Conservation (phyloP, 129 eudicot genomes). For the Flaveria trinervia region DNA sequence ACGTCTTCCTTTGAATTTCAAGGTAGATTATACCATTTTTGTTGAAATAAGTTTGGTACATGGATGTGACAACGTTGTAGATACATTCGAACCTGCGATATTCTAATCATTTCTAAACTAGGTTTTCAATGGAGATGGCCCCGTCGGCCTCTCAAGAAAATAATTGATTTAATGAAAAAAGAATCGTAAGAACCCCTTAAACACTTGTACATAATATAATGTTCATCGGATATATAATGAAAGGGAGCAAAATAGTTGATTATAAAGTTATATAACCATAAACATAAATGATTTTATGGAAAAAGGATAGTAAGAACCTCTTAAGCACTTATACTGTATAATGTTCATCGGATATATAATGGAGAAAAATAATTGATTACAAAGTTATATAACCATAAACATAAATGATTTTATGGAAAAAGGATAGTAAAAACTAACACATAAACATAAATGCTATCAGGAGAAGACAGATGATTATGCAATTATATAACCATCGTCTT, state of each 20-base stretch:
- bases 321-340: too few relatives aligned
- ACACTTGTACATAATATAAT: too few relatives aligned
- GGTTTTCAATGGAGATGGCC: background rate
- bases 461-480: too few relatives aligned
- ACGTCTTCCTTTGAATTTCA: constrained; percentile 8
- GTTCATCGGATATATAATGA: too few relatives aligned
- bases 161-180: background rate
- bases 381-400: too few relatives aligned
- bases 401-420: too few relatives aligned
- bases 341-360: too few relatives aligned
- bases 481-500: background rate
- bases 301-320: too few relatives aligned
- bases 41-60: constrained; percentile 7
- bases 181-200: background rate
- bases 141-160: background rate
- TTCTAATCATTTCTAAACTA: background rate
- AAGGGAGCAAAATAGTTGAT: too few relatives aligned
- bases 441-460: too few relatives aligned
- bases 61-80: background rate
- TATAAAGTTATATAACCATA: background rate
- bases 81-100: background rate
- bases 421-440: too few relatives aligned
- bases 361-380: too few relatives aligned
- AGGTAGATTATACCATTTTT: background rate
- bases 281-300: background rate